phyloP scores from a whole-genome alignment of 805 yeast genomes.

The Wickerhamomyces ciferrii region DNA sequence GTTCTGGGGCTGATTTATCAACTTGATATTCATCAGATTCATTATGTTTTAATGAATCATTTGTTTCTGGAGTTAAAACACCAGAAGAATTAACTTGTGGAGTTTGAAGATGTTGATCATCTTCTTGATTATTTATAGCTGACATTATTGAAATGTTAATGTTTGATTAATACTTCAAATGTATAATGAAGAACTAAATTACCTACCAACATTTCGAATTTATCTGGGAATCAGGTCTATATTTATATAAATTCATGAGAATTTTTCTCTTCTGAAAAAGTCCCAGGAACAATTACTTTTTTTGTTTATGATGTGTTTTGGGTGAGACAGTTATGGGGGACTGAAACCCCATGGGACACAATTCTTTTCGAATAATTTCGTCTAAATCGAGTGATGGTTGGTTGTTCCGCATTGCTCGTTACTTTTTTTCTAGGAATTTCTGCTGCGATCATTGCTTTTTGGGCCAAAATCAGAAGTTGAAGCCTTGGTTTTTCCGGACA shows the following conservation, averaged over 20 bases:
- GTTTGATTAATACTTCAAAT: background rate
- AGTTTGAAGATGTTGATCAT: background rate
- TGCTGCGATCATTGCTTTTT: background rate
- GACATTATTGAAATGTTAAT: background rate
- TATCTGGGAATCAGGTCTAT: background rate
- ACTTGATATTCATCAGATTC: background rate
- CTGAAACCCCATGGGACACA: slow-evolving; percentile 1
- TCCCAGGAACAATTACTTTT: background rate
- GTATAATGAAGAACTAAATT: background rate
- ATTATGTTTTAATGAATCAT: background rate
- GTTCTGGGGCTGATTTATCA: slow-evolving; percentile 1
- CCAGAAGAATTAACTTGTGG: slow-evolving; percentile 1
- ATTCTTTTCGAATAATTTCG: background rate
- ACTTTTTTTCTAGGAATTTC: background rate
- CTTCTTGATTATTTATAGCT: background rate
- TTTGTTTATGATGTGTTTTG: background rate
- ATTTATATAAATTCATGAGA: background rate
- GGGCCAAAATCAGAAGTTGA: background rate
- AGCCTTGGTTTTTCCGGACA: background rate
- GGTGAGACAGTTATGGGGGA: background rate
- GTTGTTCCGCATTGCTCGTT: background rate
- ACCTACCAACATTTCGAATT: background rate
- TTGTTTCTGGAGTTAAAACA: slow-evolving; percentile 1
- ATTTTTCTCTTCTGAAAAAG: background rate
- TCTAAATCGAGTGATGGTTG: background rate